Percentiles rank a stretch among this genome's conserved stretches.
These are phyloP conservation scores for Delitschia confertaspora DNA, from an alignment of 495 filamentous ascomycete species.

Conservation along the genomic window DNA sequence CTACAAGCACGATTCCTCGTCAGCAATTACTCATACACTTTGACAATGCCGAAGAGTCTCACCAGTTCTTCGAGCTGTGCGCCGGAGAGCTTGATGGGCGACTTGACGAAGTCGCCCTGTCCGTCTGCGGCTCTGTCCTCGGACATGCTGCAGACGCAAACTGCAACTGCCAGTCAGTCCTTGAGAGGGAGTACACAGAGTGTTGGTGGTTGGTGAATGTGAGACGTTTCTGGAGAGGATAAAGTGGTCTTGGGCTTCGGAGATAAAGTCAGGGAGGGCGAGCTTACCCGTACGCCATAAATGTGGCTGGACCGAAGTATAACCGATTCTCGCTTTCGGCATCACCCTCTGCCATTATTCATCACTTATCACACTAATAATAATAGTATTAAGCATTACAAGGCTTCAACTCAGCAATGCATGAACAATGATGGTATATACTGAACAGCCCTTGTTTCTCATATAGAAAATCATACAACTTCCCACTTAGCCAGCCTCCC, in stretches of 20 bases:
- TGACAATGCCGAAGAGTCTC: conserved; percentile 10
- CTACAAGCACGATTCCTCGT: conserved; percentile 2
- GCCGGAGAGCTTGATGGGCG: conserved; percentile 8
- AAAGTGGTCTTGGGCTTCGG: conserved; percentile 10
- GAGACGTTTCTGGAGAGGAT: conserved; percentile 7
- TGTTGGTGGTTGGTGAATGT: conserved; percentile 1
- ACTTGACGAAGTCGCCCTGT: conserved; percentile 4
- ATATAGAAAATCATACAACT: conserved; percentile 22
- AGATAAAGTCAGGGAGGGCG: conserved; percentile 2
- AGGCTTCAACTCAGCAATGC: no score
- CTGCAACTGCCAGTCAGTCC: background rate
- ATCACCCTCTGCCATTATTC: no score
- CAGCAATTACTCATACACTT: no score
- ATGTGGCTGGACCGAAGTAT: no score
- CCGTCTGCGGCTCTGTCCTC: conserved; percentile 23
- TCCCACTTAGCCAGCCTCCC: conserved; percentile 80
- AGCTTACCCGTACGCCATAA: background rate
- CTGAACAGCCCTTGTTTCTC: no score
- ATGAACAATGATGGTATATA: no score
- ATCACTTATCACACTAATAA: background rate
- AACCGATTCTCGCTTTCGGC: no score
- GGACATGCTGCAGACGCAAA: conserved; percentile 24
- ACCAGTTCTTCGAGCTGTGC: conserved; percentile 20
- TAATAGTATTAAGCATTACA: background rate
- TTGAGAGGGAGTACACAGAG: background rate